A percentile compares a stretch with the other conserved stretches of the same genome.
These are phyloP conservation scores for Talaromyces sp. DNA, from an alignment of 2,329 filamentous ascomycete species.

Conservation along the genomic window DNA sequence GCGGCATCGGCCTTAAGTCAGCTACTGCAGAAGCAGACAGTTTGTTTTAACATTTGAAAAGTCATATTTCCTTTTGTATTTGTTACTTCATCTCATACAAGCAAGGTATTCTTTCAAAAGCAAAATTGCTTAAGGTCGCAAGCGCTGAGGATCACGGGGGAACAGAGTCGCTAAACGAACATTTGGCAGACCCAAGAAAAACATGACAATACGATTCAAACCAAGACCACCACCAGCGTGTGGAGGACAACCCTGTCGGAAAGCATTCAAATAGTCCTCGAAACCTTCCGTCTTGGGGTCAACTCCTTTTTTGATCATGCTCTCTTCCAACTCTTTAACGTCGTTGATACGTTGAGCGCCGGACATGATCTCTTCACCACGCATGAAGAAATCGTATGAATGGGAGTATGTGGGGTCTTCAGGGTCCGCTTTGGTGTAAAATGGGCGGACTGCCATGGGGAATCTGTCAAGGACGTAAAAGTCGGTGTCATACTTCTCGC, in stretches of 20 bases:
- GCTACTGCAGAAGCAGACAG: neutral
- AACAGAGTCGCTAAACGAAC: conserved; percentile 61
- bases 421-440: conserved; percentile 82
- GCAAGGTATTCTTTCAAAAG: neutral
- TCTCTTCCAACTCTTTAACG: conserved; percentile 55
- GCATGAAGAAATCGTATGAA: conserved; percentile 69
- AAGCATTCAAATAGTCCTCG: conserved; percentile 62
- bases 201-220: conserved; percentile 64
- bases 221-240: conserved; percentile 65
- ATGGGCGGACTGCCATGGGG: conserved; percentile 80
- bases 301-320: conserved; percentile 59
- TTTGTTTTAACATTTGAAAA: neutral
- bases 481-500: conserved; percentile 86
- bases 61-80: conserved; percentile 2
- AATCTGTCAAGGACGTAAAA: conserved; percentile 98
- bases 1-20: neutral
- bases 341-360: conserved; percentile 66
- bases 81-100: neutral
- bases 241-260: conserved; percentile 62
- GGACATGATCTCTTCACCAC: conserved; percentile 66
- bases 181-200: conserved; percentile 64
- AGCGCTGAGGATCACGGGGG: conserved; percentile 60
- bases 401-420: conserved; percentile 64
- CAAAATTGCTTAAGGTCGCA: conserved; percentile 36
- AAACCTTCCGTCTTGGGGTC: conserved; percentile 59